phyloP scores from a whole-genome alignment of 805 yeast genomes.

The Cephaloascus albidus region DNA sequence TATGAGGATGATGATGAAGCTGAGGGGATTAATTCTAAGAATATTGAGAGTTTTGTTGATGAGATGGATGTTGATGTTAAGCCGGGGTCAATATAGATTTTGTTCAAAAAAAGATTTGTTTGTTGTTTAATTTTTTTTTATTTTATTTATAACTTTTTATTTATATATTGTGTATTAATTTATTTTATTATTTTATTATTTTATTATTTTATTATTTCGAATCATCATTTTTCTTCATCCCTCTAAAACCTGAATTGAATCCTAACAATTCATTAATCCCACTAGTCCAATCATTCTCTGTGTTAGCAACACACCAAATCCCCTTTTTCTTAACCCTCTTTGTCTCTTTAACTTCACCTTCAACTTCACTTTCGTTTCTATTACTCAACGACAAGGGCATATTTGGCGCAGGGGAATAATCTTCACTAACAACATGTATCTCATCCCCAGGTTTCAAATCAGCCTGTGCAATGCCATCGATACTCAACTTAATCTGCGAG shows the following conservation, averaged over 20 bases:
- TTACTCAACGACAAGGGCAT: constrained; percentile 18
- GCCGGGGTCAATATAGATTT: background rate
- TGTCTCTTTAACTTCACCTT: constrained; percentile 1
- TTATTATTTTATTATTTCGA: too few relatives aligned
- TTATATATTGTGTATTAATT: too few relatives aligned
- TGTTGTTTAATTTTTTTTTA: too few relatives aligned
- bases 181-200: too few relatives aligned
- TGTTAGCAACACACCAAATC: constrained; percentile 79
- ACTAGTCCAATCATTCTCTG: constrained; percentile 84
- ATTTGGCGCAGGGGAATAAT: constrained; percentile 39
- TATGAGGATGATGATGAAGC: constrained; percentile 55
- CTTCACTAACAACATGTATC: constrained; percentile 60
- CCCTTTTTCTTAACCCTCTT: constrained; percentile 33
- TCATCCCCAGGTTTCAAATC: constrained; percentile 69
- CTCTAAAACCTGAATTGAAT: constrained; percentile 76
- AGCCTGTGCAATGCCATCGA: constrained; percentile 79
- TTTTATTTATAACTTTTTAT: too few relatives aligned
- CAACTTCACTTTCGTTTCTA: constrained; percentile 3
- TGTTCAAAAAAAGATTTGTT: too few relatives aligned
- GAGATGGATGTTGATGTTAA: background rate
- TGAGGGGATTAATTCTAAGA: constrained; percentile 10
- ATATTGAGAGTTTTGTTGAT: background rate
- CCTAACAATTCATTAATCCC: constrained; percentile 85
- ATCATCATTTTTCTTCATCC: constrained; percentile 8
- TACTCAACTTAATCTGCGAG: constrained; percentile 42